Evolutionary conservation across 176 grass and related monocot species (phyloP).

Genomic region (Avena insularis): DNA sequence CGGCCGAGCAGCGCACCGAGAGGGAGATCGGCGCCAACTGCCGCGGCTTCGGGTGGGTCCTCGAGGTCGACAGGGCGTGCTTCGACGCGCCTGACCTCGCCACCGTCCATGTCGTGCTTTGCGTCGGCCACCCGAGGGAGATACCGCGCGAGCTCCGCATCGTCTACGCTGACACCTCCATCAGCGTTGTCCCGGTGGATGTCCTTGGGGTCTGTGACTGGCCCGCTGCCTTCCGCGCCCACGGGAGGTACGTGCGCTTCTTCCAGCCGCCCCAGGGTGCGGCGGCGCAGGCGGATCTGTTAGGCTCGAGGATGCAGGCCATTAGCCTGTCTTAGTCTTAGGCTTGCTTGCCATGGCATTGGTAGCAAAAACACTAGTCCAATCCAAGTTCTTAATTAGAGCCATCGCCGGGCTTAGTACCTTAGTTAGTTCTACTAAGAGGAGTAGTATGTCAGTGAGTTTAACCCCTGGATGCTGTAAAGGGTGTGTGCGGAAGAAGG

Average conservation of each 20-base stretch:
- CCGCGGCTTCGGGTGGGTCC: background rate
- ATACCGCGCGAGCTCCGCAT: slow-evolving; percentile 28
- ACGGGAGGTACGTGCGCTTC: slow-evolving; percentile 1
- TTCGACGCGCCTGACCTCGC: background rate
- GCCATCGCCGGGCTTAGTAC: background rate
- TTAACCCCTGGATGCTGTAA: background rate
- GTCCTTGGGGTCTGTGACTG: background rate
- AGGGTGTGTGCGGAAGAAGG: background rate
- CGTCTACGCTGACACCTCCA: background rate
- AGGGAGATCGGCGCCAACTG: background rate
- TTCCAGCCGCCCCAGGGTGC: background rate
- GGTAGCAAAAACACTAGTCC: background rate
- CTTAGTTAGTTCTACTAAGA: background rate
- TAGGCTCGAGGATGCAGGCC: background rate
- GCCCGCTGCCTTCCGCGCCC: background rate
- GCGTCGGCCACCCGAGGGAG: background rate
- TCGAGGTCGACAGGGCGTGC: slow-evolving; percentile 13
- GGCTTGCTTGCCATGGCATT: background rate
- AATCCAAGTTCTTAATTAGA: too few relatives aligned
- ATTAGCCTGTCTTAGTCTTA: background rate
- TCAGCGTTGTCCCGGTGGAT: slow-evolving; percentile 5
- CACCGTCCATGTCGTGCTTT: background rate
- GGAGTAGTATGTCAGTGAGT: background rate
- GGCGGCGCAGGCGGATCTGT: background rate
- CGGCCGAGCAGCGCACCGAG: background rate